Evolutionary conservation across 2,329 filamentous ascomycete genomes (phyloP), one percentile per base, ranked within the genome.

Genomic region (Tolypocladium album): DNA sequence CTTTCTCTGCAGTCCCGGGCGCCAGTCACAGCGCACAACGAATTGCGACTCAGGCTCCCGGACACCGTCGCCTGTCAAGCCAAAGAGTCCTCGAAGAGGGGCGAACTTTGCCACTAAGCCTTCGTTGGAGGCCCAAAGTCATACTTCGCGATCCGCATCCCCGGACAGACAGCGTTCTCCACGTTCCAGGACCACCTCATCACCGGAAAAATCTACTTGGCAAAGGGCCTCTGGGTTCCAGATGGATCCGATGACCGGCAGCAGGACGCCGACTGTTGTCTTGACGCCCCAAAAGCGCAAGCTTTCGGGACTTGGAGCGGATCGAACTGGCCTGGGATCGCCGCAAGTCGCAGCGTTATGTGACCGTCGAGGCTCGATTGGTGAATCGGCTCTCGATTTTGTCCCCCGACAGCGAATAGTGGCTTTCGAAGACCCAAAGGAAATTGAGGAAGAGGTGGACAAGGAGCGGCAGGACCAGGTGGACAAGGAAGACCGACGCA

Each of bases 331-430:
- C 0, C 80, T 92, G 59, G 89, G 90, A 8, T 93, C 90, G 0
- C 90, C 89, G 6, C 85, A 84, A 58, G 82, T 93, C 59, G 80
- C 88, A 27, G 87, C 85, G 36, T 78, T 92, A 39, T 80, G 92
- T 40, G 88, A 89, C 64, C 83, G 86, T 40, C 83, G 90, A 56
- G 81, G 78, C 55, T 92, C 89, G 1, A 87, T 93, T 61, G 83
- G 87, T 27, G 86, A 92, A 50, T 77, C 82, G 27, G 83, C 87
- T 1, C 76, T 77, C 17, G 75, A 80, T 8, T 92, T 92, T 66
- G 75, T 86, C 36, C 83, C 87, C 42, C 82, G 76, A 22, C 73
- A 63, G 65, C 71, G 64, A 64, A 73, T 58, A 74, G 77, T 90
- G 31, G 79, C 81, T 3, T 91, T 91, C 66, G 81, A 85, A 59